Evolutionary conservation across 441 rosid species (phyloP).

Genomic region (Eutrema salsugineum): DNA sequence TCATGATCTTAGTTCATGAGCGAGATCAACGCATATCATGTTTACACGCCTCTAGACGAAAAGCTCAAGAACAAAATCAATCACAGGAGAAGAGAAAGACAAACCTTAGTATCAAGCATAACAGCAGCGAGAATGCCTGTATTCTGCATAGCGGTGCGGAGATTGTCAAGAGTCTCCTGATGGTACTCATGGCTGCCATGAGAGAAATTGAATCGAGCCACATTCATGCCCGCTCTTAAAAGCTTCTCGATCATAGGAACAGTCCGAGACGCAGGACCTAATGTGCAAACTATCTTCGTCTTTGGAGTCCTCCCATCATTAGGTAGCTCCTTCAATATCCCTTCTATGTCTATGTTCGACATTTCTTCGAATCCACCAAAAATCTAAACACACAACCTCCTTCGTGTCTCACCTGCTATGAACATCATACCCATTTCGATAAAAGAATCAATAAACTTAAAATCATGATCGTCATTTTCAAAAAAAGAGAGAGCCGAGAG

Average conservation of each 20-base stretch:
- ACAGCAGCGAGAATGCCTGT: slow-evolving; percentile 57
- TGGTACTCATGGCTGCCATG: slow-evolving; percentile 57
- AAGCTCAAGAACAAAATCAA: background rate
- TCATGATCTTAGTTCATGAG: background rate
- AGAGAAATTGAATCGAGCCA: slow-evolving; percentile 72
- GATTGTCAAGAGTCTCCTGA: slow-evolving; percentile 60
- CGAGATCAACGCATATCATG: background rate
- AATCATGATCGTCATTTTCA: background rate
- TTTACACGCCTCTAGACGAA: background rate
- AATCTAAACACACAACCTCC: background rate
- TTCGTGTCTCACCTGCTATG: background rate
- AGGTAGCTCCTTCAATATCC: slow-evolving; percentile 53
- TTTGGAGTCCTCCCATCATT: slow-evolving; percentile 49
- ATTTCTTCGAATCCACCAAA: slow-evolving; percentile 27
- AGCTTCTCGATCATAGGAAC: slow-evolving; percentile 53
- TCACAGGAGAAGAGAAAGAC: background rate
- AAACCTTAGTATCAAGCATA: slow-evolving; percentile 64
- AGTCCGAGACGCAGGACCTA: slow-evolving; percentile 60
- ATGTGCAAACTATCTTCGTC: slow-evolving; percentile 67
- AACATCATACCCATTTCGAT: background rate
- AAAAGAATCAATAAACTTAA: background rate
- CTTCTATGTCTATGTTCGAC: slow-evolving; percentile 85
- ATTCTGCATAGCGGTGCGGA: slow-evolving; percentile 47
- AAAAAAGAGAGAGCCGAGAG: too few relatives aligned
- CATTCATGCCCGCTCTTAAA: slow-evolving; percentile 58